A percentile compares a stretch with the other conserved stretches of the same genome.
These are phyloP conservation scores for Sphagnum contortum DNA, from an alignment of 225 moss, liverwort and hornwort genomes.

Conservation along the genomic window DNA sequence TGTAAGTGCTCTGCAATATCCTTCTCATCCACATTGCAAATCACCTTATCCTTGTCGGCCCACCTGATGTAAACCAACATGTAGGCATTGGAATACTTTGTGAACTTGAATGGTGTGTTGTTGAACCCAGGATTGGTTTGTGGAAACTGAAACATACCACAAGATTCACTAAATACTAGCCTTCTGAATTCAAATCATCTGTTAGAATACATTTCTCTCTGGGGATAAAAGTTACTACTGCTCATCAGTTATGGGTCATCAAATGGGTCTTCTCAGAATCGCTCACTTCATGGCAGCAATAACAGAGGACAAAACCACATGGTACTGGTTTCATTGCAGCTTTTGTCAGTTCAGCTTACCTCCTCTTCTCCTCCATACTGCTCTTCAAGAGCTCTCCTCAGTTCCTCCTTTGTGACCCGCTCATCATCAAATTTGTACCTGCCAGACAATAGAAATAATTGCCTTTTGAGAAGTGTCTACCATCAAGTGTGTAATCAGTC, in stretches of 20 bases:
- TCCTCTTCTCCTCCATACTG: constrained; percentile 99
- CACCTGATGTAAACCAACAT: constrained; percentile 99
- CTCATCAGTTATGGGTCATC: too few species aligned
- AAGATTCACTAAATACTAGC: too few species aligned
- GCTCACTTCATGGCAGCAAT: too few species aligned
- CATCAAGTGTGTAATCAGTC: too few species aligned
- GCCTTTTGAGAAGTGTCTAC: too few species aligned
- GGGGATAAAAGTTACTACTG: too few species aligned
- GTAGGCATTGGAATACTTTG: constrained; percentile 97
- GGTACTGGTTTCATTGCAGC: too few species aligned
- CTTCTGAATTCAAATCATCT: too few species aligned
- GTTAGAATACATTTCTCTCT: too few species aligned
- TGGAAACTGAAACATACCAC: constrained; percentile 56
- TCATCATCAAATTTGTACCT: constrained; percentile 99
- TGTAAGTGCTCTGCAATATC: constrained; percentile 98
- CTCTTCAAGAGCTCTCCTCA: constrained; percentile 90
- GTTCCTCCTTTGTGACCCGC: constrained; percentile 96
- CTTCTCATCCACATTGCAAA: constrained; percentile 98
- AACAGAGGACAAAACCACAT: too few species aligned
- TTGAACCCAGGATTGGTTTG: constrained; percentile 99
- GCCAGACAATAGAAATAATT: not conserved
- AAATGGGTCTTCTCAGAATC: too few species aligned
- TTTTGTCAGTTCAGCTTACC: constrained; percentile 16
- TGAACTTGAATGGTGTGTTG: constrained; percentile 99
- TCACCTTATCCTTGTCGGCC: constrained; percentile 96